Conservation (phyloP, 805 yeast genomes). For the Dipodascus albidus region DNA sequence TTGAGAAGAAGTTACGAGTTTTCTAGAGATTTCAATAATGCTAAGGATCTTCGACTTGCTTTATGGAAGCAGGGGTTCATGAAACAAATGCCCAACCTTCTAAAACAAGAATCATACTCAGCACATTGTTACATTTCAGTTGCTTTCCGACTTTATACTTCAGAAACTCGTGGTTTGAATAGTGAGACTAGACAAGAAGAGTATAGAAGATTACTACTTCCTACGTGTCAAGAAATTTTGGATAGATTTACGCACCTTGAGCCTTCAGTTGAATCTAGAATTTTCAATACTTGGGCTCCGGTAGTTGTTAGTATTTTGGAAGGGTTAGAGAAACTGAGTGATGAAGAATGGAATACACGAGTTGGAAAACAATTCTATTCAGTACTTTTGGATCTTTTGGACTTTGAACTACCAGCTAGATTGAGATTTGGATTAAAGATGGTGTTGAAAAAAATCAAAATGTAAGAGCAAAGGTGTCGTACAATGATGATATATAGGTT, state of each 20-base stretch:
- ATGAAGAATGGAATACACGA: conserved; percentile 20
- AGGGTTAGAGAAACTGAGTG: conserved; percentile 70
- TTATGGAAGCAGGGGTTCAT: conserved; percentile 87
- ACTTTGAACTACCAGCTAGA: conserved; percentile 26
- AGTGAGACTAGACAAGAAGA: conserved; percentile 25
- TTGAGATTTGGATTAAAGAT: conserved; percentile 26
- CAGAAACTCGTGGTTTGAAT: conserved; percentile 38
- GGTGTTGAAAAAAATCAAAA: conserved; percentile 23
- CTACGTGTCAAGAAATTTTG: conserved; percentile 61
- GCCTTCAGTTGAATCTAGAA: conserved; percentile 49
- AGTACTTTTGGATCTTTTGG: conserved; percentile 23
- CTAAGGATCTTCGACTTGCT: conserved; percentile 73
- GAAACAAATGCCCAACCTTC: conserved; percentile 80
- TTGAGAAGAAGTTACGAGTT: conserved; percentile 65
- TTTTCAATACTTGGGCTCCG: conserved; percentile 80
- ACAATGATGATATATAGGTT: background rate
- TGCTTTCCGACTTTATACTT: conserved; percentile 64
- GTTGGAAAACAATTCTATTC: conserved; percentile 19
- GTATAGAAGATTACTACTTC: conserved; percentile 30
- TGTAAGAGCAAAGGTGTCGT: background rate
- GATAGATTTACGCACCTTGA: conserved; percentile 61
- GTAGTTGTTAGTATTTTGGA: conserved; percentile 81
- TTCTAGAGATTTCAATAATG: conserved; percentile 78
- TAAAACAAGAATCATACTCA: conserved; percentile 85
- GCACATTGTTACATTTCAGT: conserved; percentile 78